phyloP scores from a whole-genome alignment of 257 asterid genomes.

The Echium plantagineum region DNA sequence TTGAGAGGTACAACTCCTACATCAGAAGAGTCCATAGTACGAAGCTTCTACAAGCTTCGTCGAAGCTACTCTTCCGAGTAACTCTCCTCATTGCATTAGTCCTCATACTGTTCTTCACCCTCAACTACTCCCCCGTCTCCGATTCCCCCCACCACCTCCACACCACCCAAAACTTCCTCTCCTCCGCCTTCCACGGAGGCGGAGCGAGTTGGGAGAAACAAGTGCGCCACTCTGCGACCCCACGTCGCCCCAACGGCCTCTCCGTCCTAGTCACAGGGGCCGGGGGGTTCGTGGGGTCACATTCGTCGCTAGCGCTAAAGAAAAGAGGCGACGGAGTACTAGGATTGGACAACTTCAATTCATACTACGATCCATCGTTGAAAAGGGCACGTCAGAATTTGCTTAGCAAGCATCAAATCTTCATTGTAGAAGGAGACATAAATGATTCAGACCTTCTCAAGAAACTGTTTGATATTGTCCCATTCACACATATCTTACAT shows the following conservation, averaged over 20 bases:
- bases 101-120: conserved; percentile 68
- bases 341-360: conserved; percentile 79
- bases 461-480: conserved; percentile 72
- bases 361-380: conserved; percentile 73
- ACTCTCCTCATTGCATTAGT: conserved; percentile 69
- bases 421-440: conserved; percentile 59
- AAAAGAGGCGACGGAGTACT: conserved; percentile 89
- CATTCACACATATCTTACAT: conserved; percentile 66
- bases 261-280: conserved; percentile 90
- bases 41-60: conserved; percentile 68
- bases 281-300: conserved; percentile 82
- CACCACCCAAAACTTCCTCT: conserved; percentile 39
- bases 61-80: conserved; percentile 76
- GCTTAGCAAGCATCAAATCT: conserved; percentile 38
- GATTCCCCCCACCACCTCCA: conserved; percentile 24
- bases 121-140: conserved; percentile 59
- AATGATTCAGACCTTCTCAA: conserved; percentile 46
- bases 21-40: conserved; percentile 68
- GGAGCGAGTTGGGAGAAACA: conserved; percentile 82
- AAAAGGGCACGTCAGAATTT: conserved; percentile 54
- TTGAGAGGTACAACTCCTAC: conserved; percentile 70
- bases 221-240: conserved; percentile 80
- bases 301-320: conserved; percentile 62
- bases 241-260: conserved; percentile 68
- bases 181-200: conserved; percentile 59